Percentiles rank a stretch among this genome's conserved stretches.
These are phyloP conservation scores for Pezicula rhizophila DNA, from an alignment of 2,329 filamentous ascomycete species.

Conservation along the genomic window DNA sequence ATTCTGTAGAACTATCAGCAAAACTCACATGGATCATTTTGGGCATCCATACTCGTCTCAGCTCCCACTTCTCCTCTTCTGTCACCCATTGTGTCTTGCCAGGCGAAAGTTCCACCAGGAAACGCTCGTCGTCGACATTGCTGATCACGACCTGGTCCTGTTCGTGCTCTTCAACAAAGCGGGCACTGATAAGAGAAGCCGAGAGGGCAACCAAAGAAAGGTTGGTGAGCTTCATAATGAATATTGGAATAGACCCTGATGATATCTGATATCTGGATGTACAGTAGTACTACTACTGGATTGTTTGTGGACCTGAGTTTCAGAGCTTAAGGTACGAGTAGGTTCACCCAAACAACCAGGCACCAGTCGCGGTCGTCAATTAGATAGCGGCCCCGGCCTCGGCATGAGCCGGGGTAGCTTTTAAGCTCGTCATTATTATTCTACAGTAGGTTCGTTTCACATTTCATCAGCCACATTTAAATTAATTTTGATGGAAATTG, in stretches of 20 bases:
- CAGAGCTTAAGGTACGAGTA: not conserved
- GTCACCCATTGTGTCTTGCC: conserved; percentile 82
- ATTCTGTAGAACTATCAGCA: conserved; percentile 45
- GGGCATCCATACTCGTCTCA: conserved; percentile 61
- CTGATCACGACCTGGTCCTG: conserved; percentile 43
- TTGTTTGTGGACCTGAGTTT: not conserved
- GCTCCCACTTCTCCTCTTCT: conserved; percentile 90
- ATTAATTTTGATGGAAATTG: no score
- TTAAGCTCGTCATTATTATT: no score
- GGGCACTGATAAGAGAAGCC: conserved; percentile 45
- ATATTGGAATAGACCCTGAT: not conserved
- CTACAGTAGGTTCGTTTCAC: no score
- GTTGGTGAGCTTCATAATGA: conserved; percentile 44
- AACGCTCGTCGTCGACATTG: conserved; percentile 42
- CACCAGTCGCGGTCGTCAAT: no score
- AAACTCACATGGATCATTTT: not conserved
- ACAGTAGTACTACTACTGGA: not conserved
- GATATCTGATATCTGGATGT: not conserved
- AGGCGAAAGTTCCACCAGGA: conserved; percentile 77
- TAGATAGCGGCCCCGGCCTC: no score
- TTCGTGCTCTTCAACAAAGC: conserved; percentile 50
- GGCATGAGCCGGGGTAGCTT: no score
- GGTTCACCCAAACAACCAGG: not conserved
- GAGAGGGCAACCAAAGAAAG: conserved; percentile 47
- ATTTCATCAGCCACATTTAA: no score